Percentiles rank a stretch among this genome's conserved stretches.
Evolutionary conservation across 164 flowering plant species (phyloP).

Genomic region (Magnolia changhungtana): DNA sequence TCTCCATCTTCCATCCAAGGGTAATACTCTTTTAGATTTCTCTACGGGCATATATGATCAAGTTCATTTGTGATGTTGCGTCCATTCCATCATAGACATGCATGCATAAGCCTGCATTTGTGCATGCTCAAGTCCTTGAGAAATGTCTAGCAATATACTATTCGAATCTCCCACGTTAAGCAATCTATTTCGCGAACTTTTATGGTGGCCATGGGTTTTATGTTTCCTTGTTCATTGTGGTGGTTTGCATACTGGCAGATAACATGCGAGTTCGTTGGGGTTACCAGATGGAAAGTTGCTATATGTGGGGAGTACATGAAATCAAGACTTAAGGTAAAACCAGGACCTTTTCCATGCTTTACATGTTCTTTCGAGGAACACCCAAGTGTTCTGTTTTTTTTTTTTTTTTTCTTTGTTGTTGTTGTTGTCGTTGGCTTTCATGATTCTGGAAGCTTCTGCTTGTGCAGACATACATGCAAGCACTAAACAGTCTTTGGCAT

Average conservation of each 20-base stretch:
- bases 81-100: background rate
- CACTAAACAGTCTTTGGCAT: background rate
- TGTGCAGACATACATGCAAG: background rate
- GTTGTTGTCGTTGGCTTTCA: background rate
- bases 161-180: background rate
- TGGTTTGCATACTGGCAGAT: slow-evolving; percentile 39
- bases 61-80: too few relatives aligned
- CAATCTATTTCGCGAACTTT: background rate
- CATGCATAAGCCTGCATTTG: too few relatives aligned
- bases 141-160: background rate
- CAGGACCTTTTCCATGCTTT: background rate
- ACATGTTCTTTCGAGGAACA: background rate
- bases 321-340: slow-evolving; percentile 65
- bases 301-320: slow-evolving; percentile 97
- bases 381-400: background rate
- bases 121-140: too few relatives aligned
- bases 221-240: background rate
- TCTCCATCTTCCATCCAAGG: too few relatives aligned
- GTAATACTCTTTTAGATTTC: background rate
- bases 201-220: background rate
- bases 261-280: slow-evolving; percentile 71
- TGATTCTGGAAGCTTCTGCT: too few relatives aligned
- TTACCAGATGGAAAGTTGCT: slow-evolving; percentile 90
- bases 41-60: background rate
- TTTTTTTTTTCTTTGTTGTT: background rate